These are phyloP conservation scores for Aspergillus cavernicola DNA, from an alignment of 495 filamentous ascomycete species.

Conservation along the genomic window DNA sequence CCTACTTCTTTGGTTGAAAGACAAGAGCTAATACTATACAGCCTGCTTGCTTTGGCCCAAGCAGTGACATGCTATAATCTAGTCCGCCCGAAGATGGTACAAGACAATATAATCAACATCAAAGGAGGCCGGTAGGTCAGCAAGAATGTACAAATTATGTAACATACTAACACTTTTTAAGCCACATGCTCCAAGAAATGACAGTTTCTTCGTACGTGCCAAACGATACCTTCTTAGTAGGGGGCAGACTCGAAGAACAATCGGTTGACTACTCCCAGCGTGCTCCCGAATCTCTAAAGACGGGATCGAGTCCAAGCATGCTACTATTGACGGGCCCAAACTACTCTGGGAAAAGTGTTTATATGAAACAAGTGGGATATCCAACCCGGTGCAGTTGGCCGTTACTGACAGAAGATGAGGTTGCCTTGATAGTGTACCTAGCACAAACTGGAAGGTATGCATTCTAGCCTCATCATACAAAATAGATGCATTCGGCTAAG, in stretches of 20 bases:
- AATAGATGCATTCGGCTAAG: neutral
- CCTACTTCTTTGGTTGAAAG: neutral
- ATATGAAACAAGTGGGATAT: constrained; percentile 74
- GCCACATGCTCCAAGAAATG: constrained; percentile 85
- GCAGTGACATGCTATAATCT: constrained; percentile 75
- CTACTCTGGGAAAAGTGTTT: constrained; percentile 93
- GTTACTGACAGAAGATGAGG: constrained; percentile 24
- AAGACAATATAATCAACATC: constrained; percentile 71
- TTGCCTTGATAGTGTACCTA: constrained; percentile 89
- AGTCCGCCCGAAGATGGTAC: constrained; percentile 63
- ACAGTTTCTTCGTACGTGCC: constrained; percentile 82
- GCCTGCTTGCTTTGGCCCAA: constrained; percentile 75
- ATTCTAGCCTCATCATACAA: neutral
- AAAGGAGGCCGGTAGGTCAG: constrained; percentile 64
- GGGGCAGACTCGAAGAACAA: constrained; percentile 48
- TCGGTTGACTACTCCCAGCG: neutral
- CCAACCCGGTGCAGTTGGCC: neutral
- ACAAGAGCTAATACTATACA: constrained; percentile 29
- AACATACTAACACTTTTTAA: constrained; percentile 25
- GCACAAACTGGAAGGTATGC: constrained; percentile 77
- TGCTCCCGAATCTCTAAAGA: constrained; percentile 2
- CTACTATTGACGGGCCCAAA: constrained; percentile 89
- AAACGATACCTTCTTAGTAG: constrained; percentile 69
- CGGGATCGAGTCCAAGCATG: constrained; percentile 57
- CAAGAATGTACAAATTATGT: neutral